Base-by-base conservation (phyloP, 2,329 filamentous ascomycete genomes). In the Pestalotiopsis sp. region DNA sequence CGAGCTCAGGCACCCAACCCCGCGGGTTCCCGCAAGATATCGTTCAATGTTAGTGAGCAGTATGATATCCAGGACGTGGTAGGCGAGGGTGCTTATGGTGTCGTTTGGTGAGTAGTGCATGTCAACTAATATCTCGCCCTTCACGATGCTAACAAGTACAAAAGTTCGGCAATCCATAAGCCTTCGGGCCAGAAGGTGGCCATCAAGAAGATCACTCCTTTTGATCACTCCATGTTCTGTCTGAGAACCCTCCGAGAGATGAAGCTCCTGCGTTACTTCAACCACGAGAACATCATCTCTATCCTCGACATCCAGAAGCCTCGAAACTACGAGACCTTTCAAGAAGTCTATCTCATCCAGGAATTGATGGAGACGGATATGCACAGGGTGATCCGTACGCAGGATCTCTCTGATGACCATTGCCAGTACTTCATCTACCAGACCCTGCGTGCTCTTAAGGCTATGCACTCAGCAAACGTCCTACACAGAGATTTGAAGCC, bases 381-480 rank as follows among this genome's bases (percentile, higher is more conserved):
- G 96, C 96, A 99, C 82, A 91, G 96, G 74, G 96, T 99, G 73
- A 99, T 99, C 78, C 94, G 96, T 75, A 99, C 96, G 52, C 96
- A 99, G 83, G 96, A 99, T 79, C 90, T 99, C 60, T 98, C 96
- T 49, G 96, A 99, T 81, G 96, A 99, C 81, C 96, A 99, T 82
- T 99, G 96, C 88, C 96, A 99, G 82, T 99, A 99, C 85, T 99
- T 99, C 84, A 99, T 99, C 83, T 99, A 99, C 87, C 96, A 99
- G 85, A 99, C 96, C 2, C 90, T 99, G 69, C 94, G 96, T 76
- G 96, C 95, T 12, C 87, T 99, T 77, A 99, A 99, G 86, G 96
- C 96, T 52, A 98, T 99, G 95, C 96, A 99, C 84, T 98, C 96
- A 14, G 96, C 96, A 72, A 98, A 99, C 77, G 96, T 99, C 62